Evolutionary conservation across 805 yeast species (phyloP).

Genomic region (Torulaspora microellipsoides): DNA sequence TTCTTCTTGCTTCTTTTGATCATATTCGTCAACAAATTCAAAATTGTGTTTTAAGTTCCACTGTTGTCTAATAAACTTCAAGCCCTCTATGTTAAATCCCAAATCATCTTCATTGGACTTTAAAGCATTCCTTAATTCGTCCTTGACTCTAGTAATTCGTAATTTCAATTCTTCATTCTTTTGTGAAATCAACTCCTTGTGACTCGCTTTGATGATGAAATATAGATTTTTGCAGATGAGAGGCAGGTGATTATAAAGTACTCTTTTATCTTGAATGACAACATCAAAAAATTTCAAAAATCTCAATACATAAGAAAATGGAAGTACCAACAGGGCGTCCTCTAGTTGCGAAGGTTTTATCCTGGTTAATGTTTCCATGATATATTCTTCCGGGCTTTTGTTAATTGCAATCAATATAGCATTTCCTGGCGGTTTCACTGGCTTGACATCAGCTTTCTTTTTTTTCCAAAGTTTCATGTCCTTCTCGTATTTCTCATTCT

Average conservation of each 20-base stretch:
- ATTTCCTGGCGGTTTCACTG: slow-evolving; percentile 58
- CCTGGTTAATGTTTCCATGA: slow-evolving; percentile 62
- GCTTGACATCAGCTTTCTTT: slow-evolving; percentile 43
- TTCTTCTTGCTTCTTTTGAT: slow-evolving; percentile 49
- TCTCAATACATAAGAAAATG: slow-evolving; percentile 75
- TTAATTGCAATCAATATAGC: slow-evolving; percentile 71
- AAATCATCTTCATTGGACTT: slow-evolving; percentile 50
- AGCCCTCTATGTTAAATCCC: slow-evolving; percentile 82
- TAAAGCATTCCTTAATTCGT: slow-evolving; percentile 55
- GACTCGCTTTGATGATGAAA: slow-evolving; percentile 67
- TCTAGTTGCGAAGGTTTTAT: slow-evolving; percentile 84
- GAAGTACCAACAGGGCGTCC: slow-evolving; percentile 86
- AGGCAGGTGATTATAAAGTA: slow-evolving; percentile 50
- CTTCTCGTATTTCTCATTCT: slow-evolving; percentile 45
- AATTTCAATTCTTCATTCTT: slow-evolving; percentile 58
- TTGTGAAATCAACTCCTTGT: slow-evolving; percentile 72
- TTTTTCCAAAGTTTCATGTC: slow-evolving; percentile 40
- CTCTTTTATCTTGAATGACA: slow-evolving; percentile 55
- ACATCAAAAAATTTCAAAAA: slow-evolving; percentile 68
- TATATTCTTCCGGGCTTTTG: slow-evolving; percentile 70
- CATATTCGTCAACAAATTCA: slow-evolving; percentile 67
- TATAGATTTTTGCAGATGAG: slow-evolving; percentile 70
- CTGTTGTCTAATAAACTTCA: slow-evolving; percentile 65
- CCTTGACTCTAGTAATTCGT: slow-evolving; percentile 60
- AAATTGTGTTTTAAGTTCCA: slow-evolving; percentile 75